Base-by-base conservation (phyloP, 2,329 filamentous ascomycete genomes). In the Ceratocystis variospora region DNA sequence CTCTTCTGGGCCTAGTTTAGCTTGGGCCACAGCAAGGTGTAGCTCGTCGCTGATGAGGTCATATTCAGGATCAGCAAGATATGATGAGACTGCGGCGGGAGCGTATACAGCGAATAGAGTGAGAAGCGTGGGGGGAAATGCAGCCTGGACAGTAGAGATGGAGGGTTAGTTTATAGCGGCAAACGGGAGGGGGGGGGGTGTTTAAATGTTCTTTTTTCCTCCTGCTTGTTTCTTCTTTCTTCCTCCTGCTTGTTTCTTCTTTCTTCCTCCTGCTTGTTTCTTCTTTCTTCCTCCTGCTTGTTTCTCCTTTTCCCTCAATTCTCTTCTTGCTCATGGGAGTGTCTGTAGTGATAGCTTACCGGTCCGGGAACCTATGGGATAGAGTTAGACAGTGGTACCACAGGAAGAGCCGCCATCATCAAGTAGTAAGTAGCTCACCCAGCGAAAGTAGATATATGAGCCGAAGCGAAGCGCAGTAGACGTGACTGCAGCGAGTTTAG, bases 91-190 rank as follows among this genome's bases (percentile, higher is more conserved):
- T 74, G 87, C 89, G 0, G 85, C 79, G 0, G 86, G 80, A 0
- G 86, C 72, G 70, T 89, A 90, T 67, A 90, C 74, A 28, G 82
- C 84, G 68, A 87, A 85, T 1, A 87, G 76, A 0, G 86, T 80
- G 66, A 84, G 84, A 2, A 85, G 70, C 17, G 69, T 69, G 44
- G 69, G 41, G 15, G 69, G 70, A 15, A 72, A 64, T 7, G 68
- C 68, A 22, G 70, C 69, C 71, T 72, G 55, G 22, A 64, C 17
- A 68, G 65, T 50, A 63, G 41, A 44, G 12, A 61, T 41, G 25
- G 15, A 28, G 33, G 41, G 44, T 48, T n/a, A 62, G 41, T 53
- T 41, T 17, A 22, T 45, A 5, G n/a, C 7, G 22, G 50, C n/a
- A 45, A 19, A 15, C 25, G 22, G 50, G 22, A 1, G 22, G 22